These are phyloP conservation scores for Excoecaria agallocha DNA, from an alignment of 345 rosid genomes.

Conservation along the genomic window DNA sequence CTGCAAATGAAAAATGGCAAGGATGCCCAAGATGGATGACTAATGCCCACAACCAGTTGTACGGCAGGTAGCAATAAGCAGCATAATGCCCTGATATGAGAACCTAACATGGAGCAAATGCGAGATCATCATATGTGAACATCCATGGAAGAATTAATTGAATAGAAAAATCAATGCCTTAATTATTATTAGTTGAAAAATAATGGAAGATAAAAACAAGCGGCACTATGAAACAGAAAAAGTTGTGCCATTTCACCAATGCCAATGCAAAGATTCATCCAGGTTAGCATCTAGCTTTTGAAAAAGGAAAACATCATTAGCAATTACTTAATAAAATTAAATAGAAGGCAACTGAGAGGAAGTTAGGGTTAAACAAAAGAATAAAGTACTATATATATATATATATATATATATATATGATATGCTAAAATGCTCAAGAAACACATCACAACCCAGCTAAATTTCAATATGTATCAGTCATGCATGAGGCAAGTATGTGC, in stretches of 20 bases:
- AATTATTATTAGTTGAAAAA: neutral
- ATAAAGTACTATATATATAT: too few relatives aligned
- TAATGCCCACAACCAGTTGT: slow-evolving; percentile 51
- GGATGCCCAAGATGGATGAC: slow-evolving; percentile 59
- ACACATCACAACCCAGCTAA: neutral
- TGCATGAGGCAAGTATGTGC: neutral
- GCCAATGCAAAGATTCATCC: neutral
- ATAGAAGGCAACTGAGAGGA: too few relatives aligned
- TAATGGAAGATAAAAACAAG: neutral
- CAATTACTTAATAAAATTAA: too few relatives aligned
- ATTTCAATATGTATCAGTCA: neutral
- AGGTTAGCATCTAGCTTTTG: slow-evolving; percentile 2
- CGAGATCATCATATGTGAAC: slow-evolving; percentile 13
- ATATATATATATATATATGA: too few relatives aligned
- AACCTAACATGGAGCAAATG: slow-evolving; percentile 41
- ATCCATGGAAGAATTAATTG: neutral
- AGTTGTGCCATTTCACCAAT: neutral
- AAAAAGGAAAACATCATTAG: too few relatives aligned
- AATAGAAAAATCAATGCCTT: neutral
- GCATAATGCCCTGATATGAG: slow-evolving; percentile 45
- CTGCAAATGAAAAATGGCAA: slow-evolving; percentile 55
- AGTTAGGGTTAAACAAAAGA: too few relatives aligned
- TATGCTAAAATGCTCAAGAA: neutral
- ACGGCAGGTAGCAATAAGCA: slow-evolving; percentile 45
- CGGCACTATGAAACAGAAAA: neutral